Evolutionary conservation across 371 early-diverging fungal genomes (phyloP).

Genomic region (Saksenaea oblongispora): DNA sequence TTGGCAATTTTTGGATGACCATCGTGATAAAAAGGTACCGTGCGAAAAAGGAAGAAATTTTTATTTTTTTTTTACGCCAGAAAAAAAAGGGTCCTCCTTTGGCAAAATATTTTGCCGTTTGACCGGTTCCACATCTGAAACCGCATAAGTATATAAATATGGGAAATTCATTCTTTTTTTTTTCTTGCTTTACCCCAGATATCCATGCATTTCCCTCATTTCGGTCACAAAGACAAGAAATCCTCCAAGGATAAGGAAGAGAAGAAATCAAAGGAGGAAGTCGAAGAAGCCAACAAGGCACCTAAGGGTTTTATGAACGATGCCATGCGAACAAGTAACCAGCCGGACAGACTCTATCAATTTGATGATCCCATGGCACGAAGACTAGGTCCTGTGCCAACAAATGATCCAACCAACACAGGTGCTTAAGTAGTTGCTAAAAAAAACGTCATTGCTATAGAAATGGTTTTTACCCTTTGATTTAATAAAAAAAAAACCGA

Average conservation of each 20-base stretch:
- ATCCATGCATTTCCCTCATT: slow-evolving; percentile 19
- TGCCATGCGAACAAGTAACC: slow-evolving; percentile 24
- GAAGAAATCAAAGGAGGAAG: neutral
- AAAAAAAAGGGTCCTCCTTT: neutral
- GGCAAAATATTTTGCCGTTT: neutral
- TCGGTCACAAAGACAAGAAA: slow-evolving; percentile 5
- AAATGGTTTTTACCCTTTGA: too few species aligned
- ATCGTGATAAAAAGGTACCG: slow-evolving; percentile 6
- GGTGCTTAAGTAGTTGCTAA: slow-evolving; percentile 17
- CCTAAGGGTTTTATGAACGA: slow-evolving; percentile 36
- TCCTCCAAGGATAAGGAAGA: slow-evolving; percentile 7
- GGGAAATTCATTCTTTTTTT: neutral
- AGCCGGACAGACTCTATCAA: slow-evolving; percentile 24
- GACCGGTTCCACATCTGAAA: too few species aligned
- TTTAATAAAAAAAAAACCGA: too few species aligned
- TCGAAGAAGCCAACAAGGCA: neutral
- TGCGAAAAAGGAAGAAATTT: slow-evolving; percentile 6
- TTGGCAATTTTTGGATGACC: slow-evolving; percentile 43
- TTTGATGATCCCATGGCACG: slow-evolving; percentile 37
- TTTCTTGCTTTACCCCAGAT: neutral
- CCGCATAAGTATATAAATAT: neutral
- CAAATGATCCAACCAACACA: slow-evolving; percentile 31
- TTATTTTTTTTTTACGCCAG: neutral
- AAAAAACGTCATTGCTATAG: neutral
- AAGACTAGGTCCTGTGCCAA: slow-evolving; percentile 32